These are phyloP conservation scores for Euphorbia corollata DNA, from an alignment of 441 rosid genomes.

Conservation along the genomic window DNA sequence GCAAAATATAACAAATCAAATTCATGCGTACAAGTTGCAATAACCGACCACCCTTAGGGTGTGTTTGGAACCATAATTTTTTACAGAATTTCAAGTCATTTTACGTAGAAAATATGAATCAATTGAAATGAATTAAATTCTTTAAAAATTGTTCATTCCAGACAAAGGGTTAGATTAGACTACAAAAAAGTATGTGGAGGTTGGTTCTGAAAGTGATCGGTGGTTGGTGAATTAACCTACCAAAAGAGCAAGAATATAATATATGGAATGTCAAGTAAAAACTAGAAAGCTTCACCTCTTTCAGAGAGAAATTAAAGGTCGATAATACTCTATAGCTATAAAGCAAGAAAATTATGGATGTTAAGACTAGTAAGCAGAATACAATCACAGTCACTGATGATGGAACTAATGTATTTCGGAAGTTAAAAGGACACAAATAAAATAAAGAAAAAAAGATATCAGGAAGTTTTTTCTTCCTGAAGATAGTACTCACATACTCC, in stretches of 20 bases:
- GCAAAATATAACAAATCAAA: not conserved
- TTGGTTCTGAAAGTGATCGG: not conserved
- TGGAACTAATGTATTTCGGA: not conserved
- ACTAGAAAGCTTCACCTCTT: not conserved
- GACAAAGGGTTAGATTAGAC: too few species aligned
- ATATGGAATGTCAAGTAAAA: not conserved
- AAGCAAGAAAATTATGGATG: not conserved
- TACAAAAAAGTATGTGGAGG: not conserved
- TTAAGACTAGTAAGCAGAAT: not conserved
- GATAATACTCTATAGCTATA: not conserved
- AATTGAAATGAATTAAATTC: too few species aligned
- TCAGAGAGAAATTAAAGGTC: not conserved
- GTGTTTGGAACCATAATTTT: too few species aligned
- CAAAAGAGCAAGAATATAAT: not conserved
- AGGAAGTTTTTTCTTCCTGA: not conserved
- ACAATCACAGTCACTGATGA: conserved; percentile 2
- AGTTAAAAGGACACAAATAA: not conserved
- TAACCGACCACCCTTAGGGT: not conserved
- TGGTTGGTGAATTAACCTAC: not conserved
- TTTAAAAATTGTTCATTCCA: too few species aligned
- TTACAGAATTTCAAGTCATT: too few species aligned
- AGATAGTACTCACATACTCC: conserved; percentile 39
- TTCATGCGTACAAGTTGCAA: not conserved
- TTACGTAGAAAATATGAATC: too few species aligned
- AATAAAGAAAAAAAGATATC: not conserved